Evolutionary conservation across 83 land plant genomes (phyloP), one percentile per base, ranked within the genome.

Genomic region (Larix sibirica): DNA sequence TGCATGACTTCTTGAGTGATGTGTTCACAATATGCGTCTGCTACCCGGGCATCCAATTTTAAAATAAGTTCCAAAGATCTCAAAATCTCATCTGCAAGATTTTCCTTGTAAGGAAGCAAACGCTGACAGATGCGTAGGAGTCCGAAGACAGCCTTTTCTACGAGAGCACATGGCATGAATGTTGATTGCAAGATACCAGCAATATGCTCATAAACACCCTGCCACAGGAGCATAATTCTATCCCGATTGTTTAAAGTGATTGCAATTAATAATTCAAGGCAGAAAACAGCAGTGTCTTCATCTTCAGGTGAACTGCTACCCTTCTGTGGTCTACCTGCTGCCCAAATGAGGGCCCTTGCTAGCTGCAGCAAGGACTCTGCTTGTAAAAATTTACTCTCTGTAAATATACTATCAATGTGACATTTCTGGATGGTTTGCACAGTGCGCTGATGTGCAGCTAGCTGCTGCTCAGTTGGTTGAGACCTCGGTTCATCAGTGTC

Each of bases 111-210:
- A 12, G 98, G 99, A 82, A 98, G 95, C 83, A 96, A 79, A 66
- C 97, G 87, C 82, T 96, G 99, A 85, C 97, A 97, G 61, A 96
- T 96, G 10, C 95, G 85, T 31, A 96, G 90, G 12, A 97, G 95
- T 17, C 99, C 99, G 87, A 97, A 97, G 38, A 97, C 97, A 75
- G 99, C 99, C 84, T 93, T 96, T 80, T 97, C 99, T 68, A 97
- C 94, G 82, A 97, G 87, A 67, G 94, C 90, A 81, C 99, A 93
- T 66, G 99, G 98, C 90, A 96, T 94, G 18, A 91, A 89, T 69
- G 97, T 93, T 24, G 97, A 87, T 75, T 96, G 97, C 42, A 97
- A 95, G 70, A 97, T 97, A 58, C 87, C 91, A 4, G 93, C 93
- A 71, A 94, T 96, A 83, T 96, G 99, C 84, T 96, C 99, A 86